These are phyloP conservation scores for Stagonosporopsis tanaceti DNA, from an alignment of 2,329 filamentous ascomycete species.

Conservation along the genomic window DNA sequence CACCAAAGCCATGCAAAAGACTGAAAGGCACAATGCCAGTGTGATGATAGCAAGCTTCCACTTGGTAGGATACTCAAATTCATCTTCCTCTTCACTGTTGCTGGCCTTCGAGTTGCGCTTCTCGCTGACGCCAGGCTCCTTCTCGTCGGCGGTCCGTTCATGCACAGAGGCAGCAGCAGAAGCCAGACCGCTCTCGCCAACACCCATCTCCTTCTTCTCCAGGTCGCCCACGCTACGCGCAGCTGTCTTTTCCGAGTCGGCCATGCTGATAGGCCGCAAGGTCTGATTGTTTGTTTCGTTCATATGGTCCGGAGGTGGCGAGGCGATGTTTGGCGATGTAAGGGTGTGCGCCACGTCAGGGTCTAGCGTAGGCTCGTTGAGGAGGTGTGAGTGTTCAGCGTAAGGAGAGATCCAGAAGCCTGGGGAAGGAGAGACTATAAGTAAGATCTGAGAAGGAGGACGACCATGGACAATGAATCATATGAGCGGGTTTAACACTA, in stretches of 20 bases:
- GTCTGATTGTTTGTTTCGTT: constrained; percentile 33
- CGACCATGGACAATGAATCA: constrained; percentile 5
- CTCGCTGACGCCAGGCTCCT: constrained; percentile 14
- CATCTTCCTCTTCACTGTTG: constrained; percentile 35
- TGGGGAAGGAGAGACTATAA: constrained; percentile 26
- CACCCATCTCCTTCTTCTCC: constrained; percentile 38
- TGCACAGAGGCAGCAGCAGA: constrained; percentile 32
- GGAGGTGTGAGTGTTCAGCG: neutral
- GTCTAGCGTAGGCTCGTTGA: constrained; percentile 2
- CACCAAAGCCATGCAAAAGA: constrained; percentile 52
- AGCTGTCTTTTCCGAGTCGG: constrained; percentile 45
- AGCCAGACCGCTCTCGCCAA: constrained; percentile 32
- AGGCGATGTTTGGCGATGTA: neutral
- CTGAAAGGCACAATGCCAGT: constrained; percentile 44
- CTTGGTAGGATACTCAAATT: constrained; percentile 47
- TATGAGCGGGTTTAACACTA: constrained; percentile 20
- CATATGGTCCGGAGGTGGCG: constrained; percentile 24
- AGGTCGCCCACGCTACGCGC: constrained; percentile 35
- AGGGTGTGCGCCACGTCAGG: constrained; percentile 10
- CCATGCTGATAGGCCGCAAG: constrained; percentile 40
- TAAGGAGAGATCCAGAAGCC: constrained; percentile 6
- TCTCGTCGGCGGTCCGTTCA: constrained; percentile 23
- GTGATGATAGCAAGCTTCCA: constrained; percentile 47
- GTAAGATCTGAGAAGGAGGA: constrained; percentile 14
- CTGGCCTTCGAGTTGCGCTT: constrained; percentile 30